Conservation (phyloP, 2,329 filamentous ascomycete genomes). For the Dothideomycetes sp. region DNA sequence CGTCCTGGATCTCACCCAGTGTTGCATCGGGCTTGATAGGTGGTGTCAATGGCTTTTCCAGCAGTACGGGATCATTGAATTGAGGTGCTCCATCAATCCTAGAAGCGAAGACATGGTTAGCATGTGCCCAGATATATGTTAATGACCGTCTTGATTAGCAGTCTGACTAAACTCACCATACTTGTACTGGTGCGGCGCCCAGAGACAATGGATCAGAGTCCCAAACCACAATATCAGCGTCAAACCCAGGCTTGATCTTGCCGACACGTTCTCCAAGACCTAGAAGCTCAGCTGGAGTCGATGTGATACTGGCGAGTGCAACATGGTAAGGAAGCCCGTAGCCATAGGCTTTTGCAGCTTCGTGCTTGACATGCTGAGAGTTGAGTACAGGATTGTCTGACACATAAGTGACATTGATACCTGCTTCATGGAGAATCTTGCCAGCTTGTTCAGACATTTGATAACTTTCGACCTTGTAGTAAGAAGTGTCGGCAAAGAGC, state of each 20-base stretch:
- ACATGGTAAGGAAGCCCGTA: constrained; percentile 34
- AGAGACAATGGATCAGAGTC: constrained; percentile 34
- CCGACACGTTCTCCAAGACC: constrained; percentile 33
- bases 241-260: constrained; percentile 32
- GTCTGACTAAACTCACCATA: no score
- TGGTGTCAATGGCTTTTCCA: constrained; percentile 40
- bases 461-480: constrained; percentile 61
- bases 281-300: constrained; percentile 31
- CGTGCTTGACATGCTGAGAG: constrained; percentile 60
- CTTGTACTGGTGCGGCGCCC: constrained; percentile 32
- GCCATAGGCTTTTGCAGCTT: constrained; percentile 37
- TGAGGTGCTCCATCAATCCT: constrained; percentile 41
- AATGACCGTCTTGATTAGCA: no score
- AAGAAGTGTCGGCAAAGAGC: constrained; percentile 65
- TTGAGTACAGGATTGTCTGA: constrained; percentile 63
- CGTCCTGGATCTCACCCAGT: constrained; percentile 34
- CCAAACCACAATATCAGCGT: constrained; percentile 37
- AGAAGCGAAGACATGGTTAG: no score
- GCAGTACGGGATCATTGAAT: constrained; percentile 41
- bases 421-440: constrained; percentile 56
- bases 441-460: constrained; percentile 57
- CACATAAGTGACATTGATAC: constrained; percentile 59
- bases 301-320: constrained; percentile 33
- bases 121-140: no score
- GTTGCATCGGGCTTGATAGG: constrained; percentile 34